Conservation (phyloP, 1,284 basidiomycete genomes). For the Uromyces viciae-fabae region DNA sequence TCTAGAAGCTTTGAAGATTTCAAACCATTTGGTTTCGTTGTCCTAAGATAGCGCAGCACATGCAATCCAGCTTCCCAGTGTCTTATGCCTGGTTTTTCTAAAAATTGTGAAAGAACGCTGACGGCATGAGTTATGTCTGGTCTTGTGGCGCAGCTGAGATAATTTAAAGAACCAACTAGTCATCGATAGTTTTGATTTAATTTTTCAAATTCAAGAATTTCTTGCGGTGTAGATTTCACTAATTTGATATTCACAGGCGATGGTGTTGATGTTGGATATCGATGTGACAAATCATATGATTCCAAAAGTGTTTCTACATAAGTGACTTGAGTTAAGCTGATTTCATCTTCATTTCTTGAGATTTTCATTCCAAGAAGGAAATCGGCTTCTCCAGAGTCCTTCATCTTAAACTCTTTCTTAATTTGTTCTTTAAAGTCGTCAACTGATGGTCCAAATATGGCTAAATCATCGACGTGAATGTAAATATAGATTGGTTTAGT, state of each 20-base stretch:
- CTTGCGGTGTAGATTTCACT: background rate
- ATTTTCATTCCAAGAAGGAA: background rate
- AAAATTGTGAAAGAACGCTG: background rate
- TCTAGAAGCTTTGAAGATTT: too few relatives aligned
- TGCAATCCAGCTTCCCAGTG: background rate
- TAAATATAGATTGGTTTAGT: background rate
- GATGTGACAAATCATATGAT: background rate
- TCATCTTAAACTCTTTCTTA: background rate
- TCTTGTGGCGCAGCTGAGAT: background rate
- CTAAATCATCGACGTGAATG: conserved; percentile 8
- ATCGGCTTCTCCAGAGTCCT: background rate
- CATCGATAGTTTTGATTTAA: background rate
- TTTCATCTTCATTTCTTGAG: background rate
- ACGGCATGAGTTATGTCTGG: background rate
- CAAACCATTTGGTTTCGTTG: too few relatives aligned
- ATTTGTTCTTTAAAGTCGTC: background rate
- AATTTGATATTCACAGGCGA: background rate
- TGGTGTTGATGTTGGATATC: background rate
- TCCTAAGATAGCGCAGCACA: background rate
- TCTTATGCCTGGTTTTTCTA: background rate
- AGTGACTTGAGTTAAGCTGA: too few relatives aligned
- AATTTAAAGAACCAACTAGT: background rate
- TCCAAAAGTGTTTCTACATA: too few relatives aligned
- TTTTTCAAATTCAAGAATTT: background rate
- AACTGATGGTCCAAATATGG: background rate